A percentile compares a stretch with the other conserved stretches of the same genome.
Evolutionary conservation across 2,329 filamentous ascomycete genomes (phyloP).

Genomic region (Botryosphaeria dothidea): DNA sequence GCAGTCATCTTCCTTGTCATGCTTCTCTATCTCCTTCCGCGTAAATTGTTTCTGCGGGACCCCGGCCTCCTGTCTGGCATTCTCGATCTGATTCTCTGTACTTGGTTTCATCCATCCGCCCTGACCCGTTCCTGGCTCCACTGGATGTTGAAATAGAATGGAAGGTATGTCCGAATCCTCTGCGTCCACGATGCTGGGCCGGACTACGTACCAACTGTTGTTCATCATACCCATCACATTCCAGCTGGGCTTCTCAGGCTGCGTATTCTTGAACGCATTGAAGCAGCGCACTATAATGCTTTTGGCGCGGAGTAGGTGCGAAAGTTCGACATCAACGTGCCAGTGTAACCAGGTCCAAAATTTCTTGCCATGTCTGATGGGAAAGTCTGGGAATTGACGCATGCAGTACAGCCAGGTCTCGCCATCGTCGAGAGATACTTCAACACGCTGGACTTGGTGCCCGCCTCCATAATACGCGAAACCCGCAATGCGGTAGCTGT

Average conservation of each 20-base stretch:
- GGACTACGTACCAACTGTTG: constrained; percentile 53
- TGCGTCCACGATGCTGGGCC: constrained; percentile 39
- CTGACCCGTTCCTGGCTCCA: constrained; percentile 42
- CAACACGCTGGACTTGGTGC: constrained; percentile 51
- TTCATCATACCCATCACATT: constrained; percentile 59
- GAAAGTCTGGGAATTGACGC: constrained; percentile 50
- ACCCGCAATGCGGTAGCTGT: constrained; percentile 48
- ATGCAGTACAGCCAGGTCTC: constrained; percentile 52
- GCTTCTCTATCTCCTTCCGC: constrained; percentile 55
- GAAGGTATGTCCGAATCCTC: constrained; percentile 32
- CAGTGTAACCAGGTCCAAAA: constrained; percentile 58
- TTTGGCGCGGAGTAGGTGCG: constrained; percentile 45
- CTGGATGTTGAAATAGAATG: constrained; percentile 50
- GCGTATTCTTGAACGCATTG: constrained; percentile 54
- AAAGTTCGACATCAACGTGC: constrained; percentile 51
- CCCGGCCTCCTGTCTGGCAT: constrained; percentile 46
- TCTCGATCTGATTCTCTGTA: constrained; percentile 46
- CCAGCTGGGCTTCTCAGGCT: constrained; percentile 49
- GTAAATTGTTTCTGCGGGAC: constrained; percentile 55
- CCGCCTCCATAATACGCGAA: constrained; percentile 55
- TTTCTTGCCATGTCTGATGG: constrained; percentile 54
- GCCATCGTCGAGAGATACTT: constrained; percentile 51
- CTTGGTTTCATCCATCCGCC: constrained; percentile 56
- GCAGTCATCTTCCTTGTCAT: constrained; percentile 50
- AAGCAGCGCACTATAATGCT: constrained; percentile 50